Base-by-base conservation (phyloP, 148 eudicot species). In the Tetragonia tetragonoides region DNA sequence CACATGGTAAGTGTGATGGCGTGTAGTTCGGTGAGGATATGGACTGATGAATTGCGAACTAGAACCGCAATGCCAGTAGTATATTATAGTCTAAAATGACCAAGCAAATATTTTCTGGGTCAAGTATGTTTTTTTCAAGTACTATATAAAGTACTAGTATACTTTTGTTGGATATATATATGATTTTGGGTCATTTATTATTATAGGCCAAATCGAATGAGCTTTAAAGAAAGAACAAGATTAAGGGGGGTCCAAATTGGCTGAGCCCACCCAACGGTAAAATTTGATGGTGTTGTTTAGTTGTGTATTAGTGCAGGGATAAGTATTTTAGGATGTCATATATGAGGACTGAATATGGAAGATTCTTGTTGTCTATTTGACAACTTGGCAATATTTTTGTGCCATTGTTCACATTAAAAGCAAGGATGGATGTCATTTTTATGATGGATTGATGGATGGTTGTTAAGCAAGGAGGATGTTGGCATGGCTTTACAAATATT, bases 1-100 rank as follows among this genome's bases (percentile, higher is more conserved):
- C 77, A 74, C 76, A 72, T 72, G 70, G 72, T 66, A 12, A 53
- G 72, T 18, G 54, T 42, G 28, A 7, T 20, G 66, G 67, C 60
- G 37, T 69, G 3, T 65, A 41, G 66, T 54, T 68, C 66, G 73
- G 70, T 61, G 42, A 72, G 23, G 57, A 57, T 39, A 23, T 68
- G 61, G 24, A 56, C 21, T 67, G 21, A 28, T 8, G 56, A 8
- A 2, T 51, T 51, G 56, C 56, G 56, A 51, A 51, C 5, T 51
- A 14, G 56, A 51, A 51, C 56, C 56, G 56, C 56, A 51, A 51
- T 3, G 15, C 56, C 0, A 51, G 47, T 9, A 9, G 6, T 5
- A 9, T 44, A 9, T 5, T 9, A 5, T 44, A 44, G 56, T 51
- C 3, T 8, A 3, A 8, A 51, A 14, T 51, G 11, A 51, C 56